These are phyloP conservation scores for Fusarium sp. DNA, from an alignment of 2,329 filamentous ascomycete species.

Conservation along the genomic window DNA sequence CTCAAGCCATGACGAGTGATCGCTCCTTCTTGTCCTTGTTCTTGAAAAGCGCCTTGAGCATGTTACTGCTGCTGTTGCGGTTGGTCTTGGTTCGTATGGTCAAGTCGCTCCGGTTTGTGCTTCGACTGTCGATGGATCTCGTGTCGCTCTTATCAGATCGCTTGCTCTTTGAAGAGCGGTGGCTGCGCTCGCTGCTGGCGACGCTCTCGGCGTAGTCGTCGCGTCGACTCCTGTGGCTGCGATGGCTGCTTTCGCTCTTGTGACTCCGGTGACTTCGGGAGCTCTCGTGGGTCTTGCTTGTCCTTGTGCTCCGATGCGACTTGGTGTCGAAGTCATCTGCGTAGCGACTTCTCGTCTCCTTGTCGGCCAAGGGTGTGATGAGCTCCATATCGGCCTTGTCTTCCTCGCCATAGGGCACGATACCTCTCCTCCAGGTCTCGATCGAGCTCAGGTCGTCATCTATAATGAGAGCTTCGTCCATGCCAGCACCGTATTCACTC, in stretches of 20 bases:
- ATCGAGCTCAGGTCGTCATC: conserved; percentile 67
- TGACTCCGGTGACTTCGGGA: conserved; percentile 43
- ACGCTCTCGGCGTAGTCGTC: conserved; percentile 49
- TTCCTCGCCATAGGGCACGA: conserved; percentile 57
- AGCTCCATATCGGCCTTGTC: conserved; percentile 63
- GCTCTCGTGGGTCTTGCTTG: conserved; percentile 44
- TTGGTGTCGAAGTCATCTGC: conserved; percentile 53
- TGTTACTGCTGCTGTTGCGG: conserved; percentile 57
- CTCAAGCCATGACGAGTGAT: conserved; percentile 45
- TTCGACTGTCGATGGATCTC: conserved; percentile 51
- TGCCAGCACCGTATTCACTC: conserved; percentile 47
- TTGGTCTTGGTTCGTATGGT: conserved; percentile 59
- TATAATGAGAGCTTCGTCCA: conserved; percentile 66
- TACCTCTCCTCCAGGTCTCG: conserved; percentile 67
- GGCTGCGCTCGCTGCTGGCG: conserved; percentile 51
- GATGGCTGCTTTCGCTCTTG: conserved; percentile 45
- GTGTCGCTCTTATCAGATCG: conserved; percentile 46
- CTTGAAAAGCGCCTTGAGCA: conserved; percentile 68
- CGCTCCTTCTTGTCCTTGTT: conserved; percentile 60
- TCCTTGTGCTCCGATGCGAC: conserved; percentile 49
- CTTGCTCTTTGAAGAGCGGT: conserved; percentile 46
- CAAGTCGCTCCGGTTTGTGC: conserved; percentile 46
- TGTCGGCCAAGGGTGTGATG: conserved; percentile 65
- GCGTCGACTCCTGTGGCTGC: conserved; percentile 38
- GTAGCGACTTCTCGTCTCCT: conserved; percentile 51